Conservation (phyloP, 179 eudicot species). For the Silene vulgaris region DNA sequence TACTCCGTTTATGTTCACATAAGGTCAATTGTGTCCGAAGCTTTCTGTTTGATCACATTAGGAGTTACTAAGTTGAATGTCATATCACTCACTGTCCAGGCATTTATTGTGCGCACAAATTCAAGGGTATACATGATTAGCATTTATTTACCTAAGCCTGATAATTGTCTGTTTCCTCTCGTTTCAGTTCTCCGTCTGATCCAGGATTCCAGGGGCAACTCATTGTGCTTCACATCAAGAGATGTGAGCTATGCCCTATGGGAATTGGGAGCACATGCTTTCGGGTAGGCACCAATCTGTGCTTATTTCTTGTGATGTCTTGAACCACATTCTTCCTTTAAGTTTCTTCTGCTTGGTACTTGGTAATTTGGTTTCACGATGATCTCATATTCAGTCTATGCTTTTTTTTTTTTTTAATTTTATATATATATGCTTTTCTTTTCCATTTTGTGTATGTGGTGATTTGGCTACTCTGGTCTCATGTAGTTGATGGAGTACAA, state of each 20-base stretch:
- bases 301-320: not conserved
- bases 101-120: not conserved
- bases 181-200: conserved; percentile 18
- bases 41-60: not conserved
- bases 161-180: not conserved
- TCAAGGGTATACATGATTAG: not conserved
- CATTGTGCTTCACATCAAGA: conserved; percentile 11
- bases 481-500: too few relatives aligned
- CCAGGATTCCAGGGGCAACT: not conserved
- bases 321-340: not conserved
- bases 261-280: not conserved
- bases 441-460: too few relatives aligned
- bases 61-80: not conserved
- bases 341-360: not conserved
- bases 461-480: too few relatives aligned
- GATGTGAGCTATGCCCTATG: conserved; percentile 6
- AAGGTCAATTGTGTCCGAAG: not conserved
- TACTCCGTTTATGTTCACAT: not conserved
- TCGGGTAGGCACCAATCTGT: conserved; percentile 22
- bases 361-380: too few relatives aligned
- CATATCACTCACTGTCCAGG: not conserved
- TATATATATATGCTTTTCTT: too few relatives aligned
- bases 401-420: too few relatives aligned
- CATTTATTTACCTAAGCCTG: not conserved
- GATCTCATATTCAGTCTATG: too few relatives aligned